Evolutionary conservation across 2,329 filamentous ascomycete genomes (phyloP).

Genomic region (Penicillium sumatraense): DNA sequence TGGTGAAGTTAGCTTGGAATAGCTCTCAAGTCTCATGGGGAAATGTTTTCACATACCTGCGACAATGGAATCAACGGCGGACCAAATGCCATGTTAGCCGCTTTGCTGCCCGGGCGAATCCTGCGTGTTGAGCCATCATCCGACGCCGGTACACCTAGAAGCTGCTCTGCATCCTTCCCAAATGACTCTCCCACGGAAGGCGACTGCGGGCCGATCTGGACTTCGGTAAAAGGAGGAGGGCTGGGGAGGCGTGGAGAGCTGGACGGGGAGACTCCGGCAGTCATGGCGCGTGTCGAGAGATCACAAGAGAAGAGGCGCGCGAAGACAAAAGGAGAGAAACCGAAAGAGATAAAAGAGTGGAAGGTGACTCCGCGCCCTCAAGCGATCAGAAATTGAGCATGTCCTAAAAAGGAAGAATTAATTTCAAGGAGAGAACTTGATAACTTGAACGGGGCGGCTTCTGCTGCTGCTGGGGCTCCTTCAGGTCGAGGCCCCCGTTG

Average conservation of each 20-base stretch:
- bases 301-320: background rate
- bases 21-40: background rate
- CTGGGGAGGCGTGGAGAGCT: slow-evolving; percentile 92
- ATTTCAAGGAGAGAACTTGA: background rate
- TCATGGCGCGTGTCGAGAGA: slow-evolving; percentile 37
- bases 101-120: slow-evolving; percentile 89
- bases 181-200: slow-evolving; percentile 67
- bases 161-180: slow-evolving; percentile 60
- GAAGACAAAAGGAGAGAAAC: slow-evolving; percentile 16
- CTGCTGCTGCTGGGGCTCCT: background rate
- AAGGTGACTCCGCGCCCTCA: slow-evolving; percentile 19
- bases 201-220: slow-evolving; percentile 82
- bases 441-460: slow-evolving; percentile 2
- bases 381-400: slow-evolving; percentile 18
- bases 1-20: slow-evolving; percentile 45
- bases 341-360: slow-evolving; percentile 21
- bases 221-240: slow-evolving; percentile 91
- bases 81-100: slow-evolving; percentile 89
- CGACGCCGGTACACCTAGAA: slow-evolving; percentile 60
- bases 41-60: slow-evolving; percentile 63
- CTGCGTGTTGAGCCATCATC: slow-evolving; percentile 78
- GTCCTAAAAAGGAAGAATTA: slow-evolving; percentile 7
- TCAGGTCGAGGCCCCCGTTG: background rate
- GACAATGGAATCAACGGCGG: slow-evolving; percentile 84
- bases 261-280: slow-evolving; percentile 58